Evolutionary conservation across 257 asterid genomes (phyloP), one percentile per base, ranked within the genome.

Genomic region (Osmanthus fragrans): DNA sequence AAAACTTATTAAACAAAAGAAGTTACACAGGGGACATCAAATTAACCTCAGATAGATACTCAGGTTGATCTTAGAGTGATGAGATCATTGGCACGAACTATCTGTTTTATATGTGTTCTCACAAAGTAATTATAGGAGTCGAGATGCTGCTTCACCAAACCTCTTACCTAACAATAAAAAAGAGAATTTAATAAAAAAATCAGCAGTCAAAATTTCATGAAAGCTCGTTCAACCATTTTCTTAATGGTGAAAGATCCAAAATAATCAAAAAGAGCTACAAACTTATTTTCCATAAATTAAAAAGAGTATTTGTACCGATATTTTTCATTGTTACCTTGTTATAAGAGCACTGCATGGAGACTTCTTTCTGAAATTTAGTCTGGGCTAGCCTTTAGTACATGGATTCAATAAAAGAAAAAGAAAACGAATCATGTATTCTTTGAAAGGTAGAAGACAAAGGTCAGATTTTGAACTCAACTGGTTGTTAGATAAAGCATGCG

Each of bases 101-200:
- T 91, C 84, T 90, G 88, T 79, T 86, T 92, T 32, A 93, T 90
- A 45, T 86, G 96, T 0, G 89, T 87, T 82, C 75, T 80, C 34
- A 88, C 85, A 81, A 93, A 90, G 84, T 86, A 96, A 80, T 96
- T 96, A 74, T 88, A 96, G 74, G 99, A 96, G 78, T 93, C 98
- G 85, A 96, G 78, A 85, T 96, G 97, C 63, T 89, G 97, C 82
- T 92, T 95, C 91, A 92, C 98, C 78, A 96, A 89, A 30, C 97
- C 97, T 78, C 97, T 87, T 80, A 92, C 96, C 98, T 90, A 63
- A 74, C 74, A 76, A 71, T 33, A 34, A 7, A 33, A 65, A 68
- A 68, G n/a, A 54, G 21, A 74, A 30, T 1, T 37, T 21, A 37
- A 29, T 19, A 25, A 27, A 25, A 36, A 73, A 7, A n/a, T 67